phyloP scores from a whole-genome alignment of 805 yeast genomes.

The Kazachstania psychrophila region DNA sequence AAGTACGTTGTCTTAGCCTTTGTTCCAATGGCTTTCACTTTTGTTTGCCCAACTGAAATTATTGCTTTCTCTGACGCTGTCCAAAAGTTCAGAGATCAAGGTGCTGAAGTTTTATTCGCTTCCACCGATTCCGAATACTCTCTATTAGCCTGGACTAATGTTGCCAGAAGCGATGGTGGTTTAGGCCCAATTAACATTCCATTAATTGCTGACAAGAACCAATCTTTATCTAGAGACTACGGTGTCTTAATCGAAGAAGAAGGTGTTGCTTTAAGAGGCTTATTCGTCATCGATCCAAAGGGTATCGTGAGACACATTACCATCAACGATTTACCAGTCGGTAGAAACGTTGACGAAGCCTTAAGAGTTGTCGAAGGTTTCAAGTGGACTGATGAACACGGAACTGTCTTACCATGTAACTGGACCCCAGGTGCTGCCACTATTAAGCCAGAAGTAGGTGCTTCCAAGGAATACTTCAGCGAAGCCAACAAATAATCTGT shows the following conservation, averaged over 20 bases:
- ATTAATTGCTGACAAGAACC: conserved; percentile 94
- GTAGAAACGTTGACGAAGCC: conserved; percentile 97
- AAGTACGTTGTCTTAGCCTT: conserved; percentile 96
- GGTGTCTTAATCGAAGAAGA: conserved; percentile 96
- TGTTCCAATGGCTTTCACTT: conserved; percentile 98
- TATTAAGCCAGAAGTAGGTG: conserved; percentile 73
- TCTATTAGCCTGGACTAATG: conserved; percentile 95
- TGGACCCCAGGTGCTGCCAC: conserved; percentile 94
- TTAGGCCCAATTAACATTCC: conserved; percentile 93
- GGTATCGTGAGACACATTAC: conserved; percentile 93
- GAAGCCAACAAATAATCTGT: conserved; percentile 42
- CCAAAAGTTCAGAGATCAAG: conserved; percentile 78
- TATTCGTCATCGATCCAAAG: conserved; percentile 94
- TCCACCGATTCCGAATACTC: conserved; percentile 98
- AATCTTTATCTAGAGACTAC: conserved; percentile 86
- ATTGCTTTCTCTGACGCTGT: conserved; percentile 96
- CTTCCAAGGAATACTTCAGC: conserved; percentile 71
- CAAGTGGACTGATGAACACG: conserved; percentile 98
- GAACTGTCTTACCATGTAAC: conserved; percentile 99
- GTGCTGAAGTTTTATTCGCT: conserved; percentile 84
- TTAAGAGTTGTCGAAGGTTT: conserved; percentile 96
- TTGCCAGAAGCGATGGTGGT: conserved; percentile 95
- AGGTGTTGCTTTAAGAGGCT: conserved; percentile 96
- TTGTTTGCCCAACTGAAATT: conserved; percentile 99
- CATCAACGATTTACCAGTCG: conserved; percentile 98